phyloP scores from a whole-genome alignment of 306 rosid species.

The Cyclanthera cordifolia region DNA sequence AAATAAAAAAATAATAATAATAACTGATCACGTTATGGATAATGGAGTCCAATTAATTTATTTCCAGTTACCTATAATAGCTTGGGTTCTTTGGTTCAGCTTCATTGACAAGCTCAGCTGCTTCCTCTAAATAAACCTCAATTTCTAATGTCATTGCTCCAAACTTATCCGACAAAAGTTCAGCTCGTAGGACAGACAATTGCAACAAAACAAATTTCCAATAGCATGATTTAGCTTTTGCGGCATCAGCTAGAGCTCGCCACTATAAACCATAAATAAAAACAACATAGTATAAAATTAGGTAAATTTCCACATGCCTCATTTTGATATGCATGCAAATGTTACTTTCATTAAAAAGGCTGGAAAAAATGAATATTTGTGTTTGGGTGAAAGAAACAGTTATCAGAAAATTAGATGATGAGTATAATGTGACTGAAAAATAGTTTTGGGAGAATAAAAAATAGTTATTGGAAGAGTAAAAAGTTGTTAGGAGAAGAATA shows the following conservation, averaged over 20 bases:
- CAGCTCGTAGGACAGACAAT: constrained; percentile 68
- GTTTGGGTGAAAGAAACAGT: too few species aligned
- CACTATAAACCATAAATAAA: constrained; percentile 34
- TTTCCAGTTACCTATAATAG: constrained; percentile 54
- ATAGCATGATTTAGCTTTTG: constrained; percentile 65
- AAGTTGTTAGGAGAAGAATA: too few species aligned
- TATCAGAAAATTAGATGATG: too few species aligned
- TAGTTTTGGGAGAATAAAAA: too few species aligned
- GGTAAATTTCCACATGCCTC: not conserved
- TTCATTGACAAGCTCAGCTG: constrained; percentile 75
- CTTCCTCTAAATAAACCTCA: constrained; percentile 79
- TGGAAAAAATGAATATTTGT: too few species aligned
- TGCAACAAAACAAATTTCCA: constrained; percentile 85
- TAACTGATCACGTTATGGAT: not conserved
- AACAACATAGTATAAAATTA: not conserved
- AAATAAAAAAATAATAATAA: not conserved
- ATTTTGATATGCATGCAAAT: not conserved
- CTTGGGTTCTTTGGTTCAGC: constrained; percentile 67
- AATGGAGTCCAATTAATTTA: not conserved
- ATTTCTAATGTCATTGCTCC: constrained; percentile 67
- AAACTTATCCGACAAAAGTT: constrained; percentile 50
- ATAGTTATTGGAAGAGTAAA: too few species aligned
- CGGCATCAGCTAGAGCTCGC: constrained; percentile 82
- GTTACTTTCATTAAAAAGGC: constrained; percentile 1
- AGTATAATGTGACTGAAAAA: too few species aligned